phyloP scores from a whole-genome alignment of 2,329 filamentous ascomycete genomes.

The Aspergillus amoenus region DNA sequence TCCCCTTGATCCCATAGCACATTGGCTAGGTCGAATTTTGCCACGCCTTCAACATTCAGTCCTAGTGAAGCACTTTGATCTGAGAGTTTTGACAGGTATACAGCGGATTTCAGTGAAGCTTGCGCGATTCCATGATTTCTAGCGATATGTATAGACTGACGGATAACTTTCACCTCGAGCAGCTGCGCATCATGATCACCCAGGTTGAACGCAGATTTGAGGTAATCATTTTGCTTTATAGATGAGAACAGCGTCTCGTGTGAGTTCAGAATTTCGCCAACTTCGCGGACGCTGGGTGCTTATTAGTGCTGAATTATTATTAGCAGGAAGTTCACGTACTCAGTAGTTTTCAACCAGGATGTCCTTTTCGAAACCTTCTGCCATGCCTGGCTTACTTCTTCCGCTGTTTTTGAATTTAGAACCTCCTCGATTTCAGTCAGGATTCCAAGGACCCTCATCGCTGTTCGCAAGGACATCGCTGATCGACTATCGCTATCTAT shows the following conservation, averaged over 20 bases:
- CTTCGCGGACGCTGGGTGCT: constrained; percentile 53
- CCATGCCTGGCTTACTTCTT: constrained; percentile 64
- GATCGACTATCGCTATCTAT: constrained; percentile 38
- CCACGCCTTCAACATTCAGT: constrained; percentile 72
- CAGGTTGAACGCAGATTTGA: constrained; percentile 62
- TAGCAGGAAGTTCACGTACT: constrained; percentile 52
- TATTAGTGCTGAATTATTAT: constrained; percentile 15
- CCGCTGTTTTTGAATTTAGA: constrained; percentile 58
- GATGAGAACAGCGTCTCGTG: constrained; percentile 80
- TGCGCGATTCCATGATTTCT: constrained; percentile 79
- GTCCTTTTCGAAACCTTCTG: constrained; percentile 64
- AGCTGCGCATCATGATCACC: constrained; percentile 64
- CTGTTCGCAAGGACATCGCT: constrained; percentile 50
- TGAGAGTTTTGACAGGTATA: constrained; percentile 77
- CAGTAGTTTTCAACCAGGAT: constrained; percentile 78
- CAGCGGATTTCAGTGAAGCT: constrained; percentile 82
- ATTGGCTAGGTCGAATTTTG: constrained; percentile 79
- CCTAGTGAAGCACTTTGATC: constrained; percentile 67
- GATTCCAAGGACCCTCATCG: constrained; percentile 66
- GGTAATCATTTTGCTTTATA: constrained; percentile 66
- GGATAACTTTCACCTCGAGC: constrained; percentile 73
- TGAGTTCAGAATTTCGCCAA: constrained; percentile 77
- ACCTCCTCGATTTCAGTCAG: constrained; percentile 81
- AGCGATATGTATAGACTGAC: constrained; percentile 72
- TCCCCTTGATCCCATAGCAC: constrained; percentile 95